phyloP scores from a whole-genome alignment of 129 eudicot species.

The Chrysanthemum lavandulifolium region DNA sequence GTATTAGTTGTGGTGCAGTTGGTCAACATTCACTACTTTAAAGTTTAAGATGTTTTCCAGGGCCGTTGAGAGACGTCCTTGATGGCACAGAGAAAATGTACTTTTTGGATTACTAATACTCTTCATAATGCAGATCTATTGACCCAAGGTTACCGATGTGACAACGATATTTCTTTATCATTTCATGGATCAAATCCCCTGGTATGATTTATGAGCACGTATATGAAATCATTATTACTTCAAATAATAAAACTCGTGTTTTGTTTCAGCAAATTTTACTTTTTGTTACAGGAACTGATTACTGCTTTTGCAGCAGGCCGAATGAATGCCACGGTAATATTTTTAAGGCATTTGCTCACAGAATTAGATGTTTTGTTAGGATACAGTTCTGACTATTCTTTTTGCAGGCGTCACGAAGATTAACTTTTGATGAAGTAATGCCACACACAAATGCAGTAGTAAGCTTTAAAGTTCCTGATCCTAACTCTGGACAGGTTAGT shows the following conservation, averaged over 20 bases:
- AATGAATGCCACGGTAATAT: slow-evolving; percentile 48
- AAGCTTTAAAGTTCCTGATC: slow-evolving; percentile 90
- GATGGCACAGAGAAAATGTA: too few relatives aligned
- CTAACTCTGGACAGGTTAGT: slow-evolving; percentile 88
- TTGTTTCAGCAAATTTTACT: background rate
- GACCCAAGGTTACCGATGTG: slow-evolving; percentile 88
- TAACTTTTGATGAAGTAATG: slow-evolving; percentile 57
- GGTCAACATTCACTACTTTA: too few relatives aligned
- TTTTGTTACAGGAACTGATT: slow-evolving; percentile 58
- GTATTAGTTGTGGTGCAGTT: too few relatives aligned
- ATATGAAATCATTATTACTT: background rate
- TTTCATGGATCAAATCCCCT: slow-evolving; percentile 74
- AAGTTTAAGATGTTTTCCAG: too few relatives aligned
- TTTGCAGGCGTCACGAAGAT: slow-evolving; percentile 72
- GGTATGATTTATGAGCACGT: slow-evolving; percentile 40
- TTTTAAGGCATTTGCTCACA: background rate
- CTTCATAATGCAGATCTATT: slow-evolving; percentile 58
- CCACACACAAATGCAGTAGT: slow-evolving; percentile 61
- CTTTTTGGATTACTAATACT: too few relatives aligned
- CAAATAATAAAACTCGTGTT: background rate
- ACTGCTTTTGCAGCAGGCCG: slow-evolving; percentile 66
- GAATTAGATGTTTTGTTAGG: background rate
- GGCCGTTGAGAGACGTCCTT: too few relatives aligned
- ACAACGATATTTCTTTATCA: slow-evolving; percentile 71
- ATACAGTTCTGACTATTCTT: background rate